Evolutionary conservation across 768 basidiomycete genomes (phyloP).

Genomic region (Collybia mongolica): DNA sequence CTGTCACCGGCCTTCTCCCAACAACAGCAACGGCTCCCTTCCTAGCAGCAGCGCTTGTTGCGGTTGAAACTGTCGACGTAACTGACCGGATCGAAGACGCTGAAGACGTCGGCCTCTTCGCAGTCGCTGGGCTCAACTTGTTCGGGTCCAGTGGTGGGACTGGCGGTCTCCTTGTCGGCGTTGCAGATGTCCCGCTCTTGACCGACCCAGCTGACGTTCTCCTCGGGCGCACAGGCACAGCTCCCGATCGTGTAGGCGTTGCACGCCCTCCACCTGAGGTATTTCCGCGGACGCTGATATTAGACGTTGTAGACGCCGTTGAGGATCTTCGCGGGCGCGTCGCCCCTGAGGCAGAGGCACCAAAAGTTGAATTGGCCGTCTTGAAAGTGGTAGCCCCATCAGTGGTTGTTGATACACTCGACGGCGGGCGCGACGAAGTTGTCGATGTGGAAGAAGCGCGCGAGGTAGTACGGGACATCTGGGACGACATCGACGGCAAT

Average conservation of each 20-base stretch:
- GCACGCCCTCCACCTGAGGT: slow-evolving; percentile 6
- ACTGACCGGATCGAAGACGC: slow-evolving; percentile 19
- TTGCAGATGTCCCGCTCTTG: slow-evolving; percentile 11
- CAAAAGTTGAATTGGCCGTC: slow-evolving; percentile 33
- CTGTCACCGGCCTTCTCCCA: not conserved
- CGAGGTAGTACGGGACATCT: slow-evolving; percentile 18
- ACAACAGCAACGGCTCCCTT: slow-evolving; percentile 16
- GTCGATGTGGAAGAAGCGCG: slow-evolving; percentile 10
- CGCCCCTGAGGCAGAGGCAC: slow-evolving; percentile 5
- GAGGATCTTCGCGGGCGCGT: slow-evolving; percentile 30
- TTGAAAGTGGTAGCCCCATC: slow-evolving; percentile 33
- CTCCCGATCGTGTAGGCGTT: slow-evolving; percentile 8
- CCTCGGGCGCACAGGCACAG: slow-evolving; percentile 4
- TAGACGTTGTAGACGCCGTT: slow-evolving; percentile 25
- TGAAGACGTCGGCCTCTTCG: slow-evolving; percentile 18
- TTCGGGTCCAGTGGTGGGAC: slow-evolving; percentile 27
- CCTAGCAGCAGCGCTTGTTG: slow-evolving; percentile 22
- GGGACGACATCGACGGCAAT: too few relatives aligned
- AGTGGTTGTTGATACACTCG: slow-evolving; percentile 11
- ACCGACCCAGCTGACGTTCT: slow-evolving; percentile 19
- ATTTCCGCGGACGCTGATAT: slow-evolving; percentile 9
- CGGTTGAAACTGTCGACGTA: slow-evolving; percentile 25
- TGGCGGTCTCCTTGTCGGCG: slow-evolving; percentile 27
- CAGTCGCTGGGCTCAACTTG: slow-evolving; percentile 26
- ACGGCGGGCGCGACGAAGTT: slow-evolving; percentile 9